Evolutionary conservation across 78 protist species (phyloP).

Genomic region (Cavenderia fasciculata): DNA sequence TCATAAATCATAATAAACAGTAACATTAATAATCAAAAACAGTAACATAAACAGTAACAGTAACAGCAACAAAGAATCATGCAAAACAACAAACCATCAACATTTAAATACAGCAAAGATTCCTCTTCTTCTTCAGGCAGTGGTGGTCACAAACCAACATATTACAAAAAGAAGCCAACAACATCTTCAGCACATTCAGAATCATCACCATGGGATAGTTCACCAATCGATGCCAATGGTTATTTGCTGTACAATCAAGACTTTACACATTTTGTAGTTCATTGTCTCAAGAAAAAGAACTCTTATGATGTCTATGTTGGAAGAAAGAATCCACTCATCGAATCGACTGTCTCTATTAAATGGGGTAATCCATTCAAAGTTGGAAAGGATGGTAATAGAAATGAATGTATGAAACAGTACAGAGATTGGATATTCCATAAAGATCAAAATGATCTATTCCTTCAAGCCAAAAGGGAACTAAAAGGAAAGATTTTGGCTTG

Average conservation of each 20-base stretch:
- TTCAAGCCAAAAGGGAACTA: conserved; percentile 29
- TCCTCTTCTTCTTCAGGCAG: too few species aligned
- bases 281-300: conserved; percentile 14
- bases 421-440: conserved; percentile 68
- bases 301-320: conserved; percentile 51
- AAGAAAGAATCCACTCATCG: conserved; percentile 24
- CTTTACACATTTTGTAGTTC: conserved; percentile 40
- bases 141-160: too few species aligned
- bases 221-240: conserved; percentile 19
- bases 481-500: conserved; percentile 74
- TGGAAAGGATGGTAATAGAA: conserved; percentile 62
- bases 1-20: too few species aligned
- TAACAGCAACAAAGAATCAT: too few species aligned
- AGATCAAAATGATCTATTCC: conserved; percentile 44
- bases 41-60: too few species aligned
- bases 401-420: conserved; percentile 11
- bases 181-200: not conserved
- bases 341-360: not conserved
- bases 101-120: too few species aligned
- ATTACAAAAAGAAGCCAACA: too few species aligned
- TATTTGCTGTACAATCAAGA: conserved; percentile 42
- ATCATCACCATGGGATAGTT: not conserved
- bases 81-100: too few species aligned
- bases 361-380: conserved; percentile 63
- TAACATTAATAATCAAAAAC: too few species aligned